Percentiles rank a stretch among this genome's conserved stretches.
Conservation (phyloP, 805 yeast genomes). For the Jamesozyma rosinii region DNA sequence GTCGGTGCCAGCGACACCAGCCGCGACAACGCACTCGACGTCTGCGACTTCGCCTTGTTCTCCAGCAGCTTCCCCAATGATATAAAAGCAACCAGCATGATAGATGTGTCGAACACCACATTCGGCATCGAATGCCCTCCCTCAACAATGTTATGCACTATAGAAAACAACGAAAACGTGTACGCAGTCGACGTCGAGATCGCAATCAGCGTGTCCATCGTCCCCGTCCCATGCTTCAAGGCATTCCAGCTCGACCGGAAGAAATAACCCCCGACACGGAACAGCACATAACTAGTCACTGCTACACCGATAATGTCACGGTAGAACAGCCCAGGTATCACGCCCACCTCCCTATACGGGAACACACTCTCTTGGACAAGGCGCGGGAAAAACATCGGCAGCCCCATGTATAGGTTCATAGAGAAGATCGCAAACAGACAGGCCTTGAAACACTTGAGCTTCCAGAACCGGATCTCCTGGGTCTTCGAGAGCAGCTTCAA, state of each 20-base stretch:
- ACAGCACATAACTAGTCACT: slow-evolving; percentile 52
- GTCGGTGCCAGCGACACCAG: slow-evolving; percentile 75
- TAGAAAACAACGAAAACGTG: slow-evolving; percentile 58
- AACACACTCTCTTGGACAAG: slow-evolving; percentile 26
- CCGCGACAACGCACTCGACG: slow-evolving; percentile 78
- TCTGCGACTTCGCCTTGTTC: slow-evolving; percentile 85
- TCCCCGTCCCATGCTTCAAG: slow-evolving; percentile 58
- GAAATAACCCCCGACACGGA: slow-evolving; percentile 58
- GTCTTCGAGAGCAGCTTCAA: slow-evolving; percentile 55
- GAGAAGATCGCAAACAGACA: slow-evolving; percentile 56
- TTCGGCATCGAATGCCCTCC: slow-evolving; percentile 41
- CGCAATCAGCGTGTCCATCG: slow-evolving; percentile 88
- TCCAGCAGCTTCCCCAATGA: slow-evolving; percentile 88
- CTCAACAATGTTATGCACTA: slow-evolving; percentile 38
- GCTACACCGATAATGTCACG: slow-evolving; percentile 52
- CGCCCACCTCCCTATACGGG: slow-evolving; percentile 21
- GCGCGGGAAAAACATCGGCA: slow-evolving; percentile 33
- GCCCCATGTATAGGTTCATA: slow-evolving; percentile 39
- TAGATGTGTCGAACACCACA: slow-evolving; percentile 75
- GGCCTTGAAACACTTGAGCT: slow-evolving; percentile 42
- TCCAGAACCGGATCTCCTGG: slow-evolving; percentile 70
- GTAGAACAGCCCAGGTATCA: slow-evolving; percentile 20
- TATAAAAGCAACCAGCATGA: slow-evolving; percentile 77
- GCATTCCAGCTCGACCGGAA: slow-evolving; percentile 57
- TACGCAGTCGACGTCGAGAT: slow-evolving; percentile 76